These are phyloP conservation scores for Malus hybrid DNA, from an alignment of 331 rosid genomes.

Conservation along the genomic window DNA sequence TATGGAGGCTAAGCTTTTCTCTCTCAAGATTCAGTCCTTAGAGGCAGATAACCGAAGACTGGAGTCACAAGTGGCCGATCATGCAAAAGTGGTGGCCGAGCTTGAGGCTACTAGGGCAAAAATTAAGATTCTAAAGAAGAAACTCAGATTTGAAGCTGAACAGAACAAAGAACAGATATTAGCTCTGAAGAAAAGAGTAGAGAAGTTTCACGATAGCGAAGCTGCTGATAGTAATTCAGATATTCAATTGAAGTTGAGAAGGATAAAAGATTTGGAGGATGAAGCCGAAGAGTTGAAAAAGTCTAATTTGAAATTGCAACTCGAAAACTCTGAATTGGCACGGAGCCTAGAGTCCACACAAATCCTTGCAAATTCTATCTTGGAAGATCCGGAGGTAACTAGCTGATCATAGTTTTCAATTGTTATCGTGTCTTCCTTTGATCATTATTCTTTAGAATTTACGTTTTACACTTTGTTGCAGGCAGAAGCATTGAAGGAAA, in stretches of 20 bases:
- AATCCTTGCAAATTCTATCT: conserved; percentile 66
- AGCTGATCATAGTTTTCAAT: not conserved
- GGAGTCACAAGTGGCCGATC: conserved; percentile 44
- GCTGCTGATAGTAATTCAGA: conserved; percentile 24
- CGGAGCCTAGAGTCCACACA: conserved; percentile 72
- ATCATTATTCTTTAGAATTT: not conserved
- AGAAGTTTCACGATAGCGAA: conserved; percentile 60
- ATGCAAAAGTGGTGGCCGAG: conserved; percentile 42
- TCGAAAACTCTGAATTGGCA: conserved; percentile 59
- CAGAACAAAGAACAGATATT: conserved; percentile 60
- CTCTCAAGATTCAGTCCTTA: conserved; percentile 64
- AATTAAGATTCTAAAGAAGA: conserved; percentile 62
- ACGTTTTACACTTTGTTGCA: conserved; percentile 21
- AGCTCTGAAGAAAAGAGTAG: conserved; percentile 52
- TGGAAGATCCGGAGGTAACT: conserved; percentile 62
- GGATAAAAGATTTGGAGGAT: conserved; percentile 48
- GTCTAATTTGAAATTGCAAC: conserved; percentile 43
- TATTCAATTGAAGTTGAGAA: conserved; percentile 33
- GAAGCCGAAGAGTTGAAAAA: conserved; percentile 55
- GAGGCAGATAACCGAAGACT: conserved; percentile 59
- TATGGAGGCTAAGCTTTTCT: conserved; percentile 76
- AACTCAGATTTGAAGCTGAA: conserved; percentile 61
- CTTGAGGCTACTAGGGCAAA: conserved; percentile 65
- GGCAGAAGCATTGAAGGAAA: conserved; percentile 49
- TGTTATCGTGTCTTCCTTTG: not conserved